Conservation (phyloP, 768 basidiomycete genomes). For the Lepiota brunneoincarnata region DNA sequence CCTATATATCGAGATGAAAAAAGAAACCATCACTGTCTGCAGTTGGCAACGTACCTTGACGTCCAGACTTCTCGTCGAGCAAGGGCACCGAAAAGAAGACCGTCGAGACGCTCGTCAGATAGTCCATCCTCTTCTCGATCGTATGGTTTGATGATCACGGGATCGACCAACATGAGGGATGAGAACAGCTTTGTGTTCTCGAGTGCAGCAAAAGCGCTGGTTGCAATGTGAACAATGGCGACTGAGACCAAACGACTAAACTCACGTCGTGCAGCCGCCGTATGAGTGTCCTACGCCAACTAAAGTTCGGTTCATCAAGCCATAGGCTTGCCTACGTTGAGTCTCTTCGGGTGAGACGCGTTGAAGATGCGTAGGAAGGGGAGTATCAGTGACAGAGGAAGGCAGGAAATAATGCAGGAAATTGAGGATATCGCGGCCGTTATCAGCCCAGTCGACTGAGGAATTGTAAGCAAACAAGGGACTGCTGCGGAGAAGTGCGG, state of each 20-base stretch:
- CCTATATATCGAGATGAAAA: conserved; percentile 29
- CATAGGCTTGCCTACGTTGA: conserved; percentile 37
- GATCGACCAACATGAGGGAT: conserved; percentile 74
- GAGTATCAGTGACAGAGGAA: conserved; percentile 22
- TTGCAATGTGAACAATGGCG: neutral
- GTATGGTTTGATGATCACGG: conserved; percentile 51
- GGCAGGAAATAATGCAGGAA: conserved; percentile 74
- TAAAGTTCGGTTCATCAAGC: conserved; percentile 53
- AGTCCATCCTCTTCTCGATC: conserved; percentile 9
- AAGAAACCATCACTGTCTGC: neutral
- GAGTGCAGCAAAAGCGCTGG: conserved; percentile 60
- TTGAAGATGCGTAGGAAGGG: conserved; percentile 52
- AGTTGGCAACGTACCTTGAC: conserved; percentile 39
- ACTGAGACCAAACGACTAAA: conserved; percentile 9
- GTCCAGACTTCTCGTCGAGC: conserved; percentile 61
- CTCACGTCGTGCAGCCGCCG: conserved; percentile 76
- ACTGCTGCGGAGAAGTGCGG: neutral
- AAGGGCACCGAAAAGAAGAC: conserved; percentile 45
- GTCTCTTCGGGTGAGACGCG: conserved; percentile 45
- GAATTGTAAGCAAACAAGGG: neutral
- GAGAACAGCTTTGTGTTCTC: conserved; percentile 67
- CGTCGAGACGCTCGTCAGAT: conserved; percentile 14
- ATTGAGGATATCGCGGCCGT: conserved; percentile 73
- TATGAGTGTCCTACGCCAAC: conserved; percentile 82
- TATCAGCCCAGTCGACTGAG: conserved; percentile 76